A percentile compares a stretch with the other conserved stretches of the same genome.
Conservation (phyloP, 2,329 filamentous ascomycete genomes). For the Grosmannia clavigera region DNA sequence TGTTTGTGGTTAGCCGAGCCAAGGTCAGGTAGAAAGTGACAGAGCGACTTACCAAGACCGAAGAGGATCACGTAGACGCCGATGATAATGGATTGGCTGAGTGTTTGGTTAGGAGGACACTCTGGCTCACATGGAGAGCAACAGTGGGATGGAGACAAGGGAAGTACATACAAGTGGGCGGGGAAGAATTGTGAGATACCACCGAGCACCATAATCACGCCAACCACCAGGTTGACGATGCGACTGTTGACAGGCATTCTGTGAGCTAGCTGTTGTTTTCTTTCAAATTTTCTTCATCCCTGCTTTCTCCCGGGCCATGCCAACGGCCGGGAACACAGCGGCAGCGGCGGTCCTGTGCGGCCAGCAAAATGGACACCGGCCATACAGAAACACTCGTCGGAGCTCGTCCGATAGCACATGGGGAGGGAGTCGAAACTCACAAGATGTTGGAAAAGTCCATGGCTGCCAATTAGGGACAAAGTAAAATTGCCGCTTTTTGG, state of each 20-base stretch:
- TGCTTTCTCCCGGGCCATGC: not conserved
- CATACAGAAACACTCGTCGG: not conserved
- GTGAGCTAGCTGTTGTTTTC: not conserved
- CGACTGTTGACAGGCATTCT: slow-evolving; percentile 45
- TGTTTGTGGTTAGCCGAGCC: slow-evolving; percentile 10
- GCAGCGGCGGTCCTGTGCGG: not conserved
- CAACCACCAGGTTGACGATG: slow-evolving; percentile 84
- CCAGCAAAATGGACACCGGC: not conserved
- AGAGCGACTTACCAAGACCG: slow-evolving; percentile 55
- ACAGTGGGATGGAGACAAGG: not conserved
- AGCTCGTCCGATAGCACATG: not conserved
- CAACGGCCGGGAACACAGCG: too few relatives aligned
- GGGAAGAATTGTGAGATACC: slow-evolving; percentile 63
- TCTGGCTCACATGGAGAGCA: not conserved
- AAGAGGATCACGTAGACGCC: slow-evolving; percentile 86
- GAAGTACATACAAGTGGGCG: slow-evolving; percentile 40
- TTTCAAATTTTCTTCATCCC: not conserved
- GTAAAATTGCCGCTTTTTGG: not conserved
- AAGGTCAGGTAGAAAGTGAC: not conserved
- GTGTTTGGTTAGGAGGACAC: slow-evolving; percentile 2
- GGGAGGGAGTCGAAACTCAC: slow-evolving; percentile 39
- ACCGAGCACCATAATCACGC: slow-evolving; percentile 75
- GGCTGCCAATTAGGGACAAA: slow-evolving; percentile 15
- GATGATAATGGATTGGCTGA: slow-evolving; percentile 60
- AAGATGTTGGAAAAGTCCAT: slow-evolving; percentile 94